Base-by-base conservation (phyloP, 139 green algal species). In the Ettlia oleoabundans region DNA sequence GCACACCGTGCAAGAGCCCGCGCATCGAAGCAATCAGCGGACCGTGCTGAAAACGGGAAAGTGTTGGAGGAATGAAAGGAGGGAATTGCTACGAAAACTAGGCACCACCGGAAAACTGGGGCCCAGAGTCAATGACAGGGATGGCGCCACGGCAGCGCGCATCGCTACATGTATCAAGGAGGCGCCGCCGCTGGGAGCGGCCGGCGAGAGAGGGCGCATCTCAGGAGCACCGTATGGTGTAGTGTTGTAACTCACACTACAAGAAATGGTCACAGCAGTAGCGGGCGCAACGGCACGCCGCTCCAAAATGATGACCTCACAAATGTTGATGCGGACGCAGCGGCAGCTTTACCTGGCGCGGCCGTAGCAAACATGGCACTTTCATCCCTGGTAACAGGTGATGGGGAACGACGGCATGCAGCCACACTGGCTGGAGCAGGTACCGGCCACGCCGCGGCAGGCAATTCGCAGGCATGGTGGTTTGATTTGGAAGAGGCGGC, bases 41-140 rank as follows among this genome's bases (percentile, higher is more conserved):
- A n/a, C n/a, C 15, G 55, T 65, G 55, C 55, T 65, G 21, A 5
- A 28, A 51, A 51, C 26, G 62, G 33, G 30, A 41, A 22, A 38
- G 40, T 47, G 0, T 22, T 28, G 38, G 28, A 26, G 40, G 41
- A 41, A 19, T 7, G 64, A 43, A 41, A 30, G 3, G 30, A 3
- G 3, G 64, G 64, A 19, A 26, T 43, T 19, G 4, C 32, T 32
- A 30, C 18, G 35, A 68, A 68, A 30, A 22, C 9, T 18, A 38
- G 33, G 64, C 61, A n/a, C 61, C 61, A 51, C 41, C 22, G 21
- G 26, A 28, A 76, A 76, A 76, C 55, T 15, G 40, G 41, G 68
- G 66, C 24, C 37, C 68, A 40, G 66, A 73, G 66, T 19, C 66
- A 73, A 73, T 73, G 66, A 73, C 66, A 73, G 66, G 66, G 37